Conservation (phyloP, 352 stramenopile species). For the Phytophthora hybrid region DNA sequence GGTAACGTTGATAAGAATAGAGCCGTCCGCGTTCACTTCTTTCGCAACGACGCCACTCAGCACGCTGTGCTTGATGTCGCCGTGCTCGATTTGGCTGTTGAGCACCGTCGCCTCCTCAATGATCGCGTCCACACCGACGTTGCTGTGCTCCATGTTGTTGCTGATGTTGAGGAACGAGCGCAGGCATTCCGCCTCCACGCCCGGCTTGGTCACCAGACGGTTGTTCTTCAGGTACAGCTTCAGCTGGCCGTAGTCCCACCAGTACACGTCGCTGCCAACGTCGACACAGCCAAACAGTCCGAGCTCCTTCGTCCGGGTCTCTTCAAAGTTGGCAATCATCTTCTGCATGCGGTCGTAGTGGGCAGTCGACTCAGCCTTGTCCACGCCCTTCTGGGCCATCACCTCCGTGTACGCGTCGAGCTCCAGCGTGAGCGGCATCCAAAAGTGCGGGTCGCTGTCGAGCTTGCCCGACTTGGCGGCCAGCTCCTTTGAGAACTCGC, state of each 20-base stretch:
- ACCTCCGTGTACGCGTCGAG: slow-evolving; percentile 92
- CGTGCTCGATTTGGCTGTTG: slow-evolving; percentile 79
- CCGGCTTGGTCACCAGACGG: slow-evolving; percentile 89
- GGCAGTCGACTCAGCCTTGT: slow-evolving; percentile 62
- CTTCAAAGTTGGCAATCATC: slow-evolving; percentile 92
- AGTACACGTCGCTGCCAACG: slow-evolving; percentile 97
- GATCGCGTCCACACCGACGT: slow-evolving; percentile 59
- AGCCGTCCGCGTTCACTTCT: slow-evolving; percentile 93
- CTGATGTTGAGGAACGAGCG: slow-evolving; percentile 84
- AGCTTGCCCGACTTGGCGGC: slow-evolving; percentile 93
- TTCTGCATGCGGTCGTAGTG: slow-evolving; percentile 94
- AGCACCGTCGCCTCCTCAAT: slow-evolving; percentile 80
- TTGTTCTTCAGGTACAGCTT: slow-evolving; percentile 99
- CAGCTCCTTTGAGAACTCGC: slow-evolving; percentile 94
- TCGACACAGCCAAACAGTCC: slow-evolving; percentile 97
- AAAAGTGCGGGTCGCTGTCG: slow-evolving; percentile 98
- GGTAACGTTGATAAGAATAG: slow-evolving; percentile 98
- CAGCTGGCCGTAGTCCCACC: slow-evolving; percentile 99
- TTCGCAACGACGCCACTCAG: slow-evolving; percentile 91
- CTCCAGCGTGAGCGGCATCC: slow-evolving; percentile 98
- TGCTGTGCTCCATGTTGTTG: slow-evolving; percentile 82
- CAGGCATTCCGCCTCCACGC: slow-evolving; percentile 83
- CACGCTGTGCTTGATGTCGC: slow-evolving; percentile 79
- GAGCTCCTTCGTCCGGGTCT: slow-evolving; percentile 64
- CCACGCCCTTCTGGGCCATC: slow-evolving; percentile 95